Base-by-base conservation (phyloP, 2,329 filamentous ascomycete genomes). In the Apiospora hydei region DNA sequence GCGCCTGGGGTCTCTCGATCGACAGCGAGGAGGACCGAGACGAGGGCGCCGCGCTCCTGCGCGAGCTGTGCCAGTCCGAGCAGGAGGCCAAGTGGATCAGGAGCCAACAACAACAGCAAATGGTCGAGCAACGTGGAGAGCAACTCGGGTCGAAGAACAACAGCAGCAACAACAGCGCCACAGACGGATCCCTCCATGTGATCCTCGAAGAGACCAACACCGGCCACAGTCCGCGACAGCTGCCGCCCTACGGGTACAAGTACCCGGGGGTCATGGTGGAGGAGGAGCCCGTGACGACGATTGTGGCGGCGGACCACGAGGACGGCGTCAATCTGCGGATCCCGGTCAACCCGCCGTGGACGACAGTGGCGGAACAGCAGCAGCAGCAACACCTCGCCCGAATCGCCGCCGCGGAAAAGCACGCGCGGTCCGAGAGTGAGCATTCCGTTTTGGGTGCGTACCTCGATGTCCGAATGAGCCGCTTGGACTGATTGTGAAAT, bases 1-100 rank as follows among this genome's bases (percentile, higher is more conserved):
- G 73, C 26, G 77, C 78, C 8, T 79, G 78, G 78, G 78, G 78
- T 1, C 71, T 78, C 13, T 71, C 74, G 53, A 78, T 79, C n/a
- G 69, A 70, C 13, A 76, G 61, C 26, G 73, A 74, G 24, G 74
- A 76, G n/a, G 78, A 79, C n/a, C 74, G 78, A 7, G 74, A 74
- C 16, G 78, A 79, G 57, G 78, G 78, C 0, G 70, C 71, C 4
- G 49, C 21, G 38, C 76, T 79, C 44, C 38, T 79, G 66, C 75
- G 75, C 5, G 78, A 79, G 69, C 74, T 79, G 6, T 77, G 78
- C 72, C 73, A 72, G 34, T 71, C 73, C 5, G 78, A 78, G 66
- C 73, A 70, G 18, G 74, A 76, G 57, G 73, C 77, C 72, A 75
- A 57, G 64, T 70, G 49, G 57, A 64, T 47, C 34, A 71, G 70